Base-by-base conservation (phyloP, 108 stramenopile genomes). In the Fragilariopsis cylindrus region DNA sequence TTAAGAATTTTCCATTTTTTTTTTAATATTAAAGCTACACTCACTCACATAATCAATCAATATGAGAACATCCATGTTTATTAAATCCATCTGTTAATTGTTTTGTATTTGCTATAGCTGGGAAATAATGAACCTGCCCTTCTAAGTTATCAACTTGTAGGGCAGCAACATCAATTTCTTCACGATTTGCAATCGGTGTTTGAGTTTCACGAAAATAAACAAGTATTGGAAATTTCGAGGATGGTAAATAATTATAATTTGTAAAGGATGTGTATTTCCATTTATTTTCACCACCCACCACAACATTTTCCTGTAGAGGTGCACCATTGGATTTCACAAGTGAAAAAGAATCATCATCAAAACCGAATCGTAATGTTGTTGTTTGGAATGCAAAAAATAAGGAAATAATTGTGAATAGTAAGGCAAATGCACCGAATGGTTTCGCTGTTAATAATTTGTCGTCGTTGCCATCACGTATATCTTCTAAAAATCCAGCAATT, bases 191-290 rank as follows among this genome's bases (percentile, higher is more conserved):
- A 48, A 82, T 68, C 7, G 80, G 79, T 3, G 90, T 91, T 65
- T 88, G 74, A 3, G 85, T 87, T 48, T 84, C 83, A 60, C 86
- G 86, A 77, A 91, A 89, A 76, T 89, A 91, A 12, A 84, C 83
- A 39, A 91, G 72, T 40, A 91, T 79, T 7, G 90, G 90, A 58
- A 86, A 75, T 19, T 84, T 62, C 8, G 52, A 48, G 30, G 66
- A 72, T 4, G 90, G 90, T 57, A 87, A 88, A 76, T 89, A 91
- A 11, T 83, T 85, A 57, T 77, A 91, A 48, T 91, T 89, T 44
- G 76, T 78, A 54, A 91, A 84, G 11, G 67, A 67, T 13, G 83
- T 76, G 65, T 90, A 90, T 6, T 57, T 67, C 90, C 90, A 91
- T 4, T 85, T 72, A 57, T 91, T 91, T 6, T 48, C 72, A 0